Base-by-base conservation (phyloP, 495 filamentous ascomycete genomes). In the Mycothermus thermophilus region DNA sequence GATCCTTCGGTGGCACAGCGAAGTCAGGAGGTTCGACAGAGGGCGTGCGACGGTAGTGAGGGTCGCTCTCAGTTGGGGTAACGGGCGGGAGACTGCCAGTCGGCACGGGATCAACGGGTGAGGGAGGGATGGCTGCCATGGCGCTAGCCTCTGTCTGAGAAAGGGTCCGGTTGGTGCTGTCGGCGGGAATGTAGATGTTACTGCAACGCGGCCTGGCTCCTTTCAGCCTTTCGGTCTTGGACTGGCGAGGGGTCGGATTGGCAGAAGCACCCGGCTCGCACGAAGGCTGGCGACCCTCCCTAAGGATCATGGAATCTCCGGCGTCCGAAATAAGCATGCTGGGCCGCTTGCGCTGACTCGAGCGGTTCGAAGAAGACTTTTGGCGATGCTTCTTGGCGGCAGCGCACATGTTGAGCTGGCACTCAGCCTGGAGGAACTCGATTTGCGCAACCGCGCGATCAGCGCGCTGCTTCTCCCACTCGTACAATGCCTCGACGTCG, bases 361-460 rank as follows among this genome's bases (percentile, higher is more conserved):
- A 21, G 8, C 33, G 30, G 39, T 50, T 57, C 9, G 43, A 47
- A n/a, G n/a, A n/a, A n/a, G n/a, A n/a, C n/a, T n/a, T n/a, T n/a
- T n/a, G n/a, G 2, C 51, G 39, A 11, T 47, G 41, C 14, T 48
- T 23, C 35, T 53, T 58, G 21, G 40, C 51, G 12, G 77, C 83
- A 1, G 74, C 57, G 58, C 82, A 90, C 51, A 71, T 71, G 37
- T 71, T 68, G 37, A 88, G 74, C 30, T 75, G 69, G 54, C 85
- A 92, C 51, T 93, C 83, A 40, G 80, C 69, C 44, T 80, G 73
- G 63, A 93, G 60, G 51, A 85, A 93, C n/a, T 86, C 69, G 17
- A 87, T 60, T 44, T 77, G 72, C 10, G 81, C 78, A 37, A 85
- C 68, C 0, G 81, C 79, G 11, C 77, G 65, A 21, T 69, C 59